phyloP scores from a whole-genome alignment of 2,329 filamentous ascomycete species.

The Exophiala aquamarina region DNA sequence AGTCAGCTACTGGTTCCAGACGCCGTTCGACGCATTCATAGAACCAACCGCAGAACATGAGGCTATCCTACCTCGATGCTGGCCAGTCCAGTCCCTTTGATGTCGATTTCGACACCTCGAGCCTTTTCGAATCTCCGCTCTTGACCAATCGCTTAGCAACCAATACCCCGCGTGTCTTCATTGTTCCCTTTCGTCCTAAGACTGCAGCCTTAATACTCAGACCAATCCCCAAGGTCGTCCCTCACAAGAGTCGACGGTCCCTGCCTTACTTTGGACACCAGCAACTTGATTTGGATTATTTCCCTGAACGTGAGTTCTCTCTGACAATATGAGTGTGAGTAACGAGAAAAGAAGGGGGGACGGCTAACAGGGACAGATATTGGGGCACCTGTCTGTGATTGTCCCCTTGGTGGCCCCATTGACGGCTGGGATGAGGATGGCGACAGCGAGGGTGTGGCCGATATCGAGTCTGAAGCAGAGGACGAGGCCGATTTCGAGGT shows the following conservation, averaged over 20 bases:
- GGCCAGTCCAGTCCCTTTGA: no score
- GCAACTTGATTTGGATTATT: conserved; percentile 25
- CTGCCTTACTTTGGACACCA: conserved; percentile 30
- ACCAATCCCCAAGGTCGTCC: conserved; percentile 8
- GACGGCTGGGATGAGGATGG: conserved; percentile 20
- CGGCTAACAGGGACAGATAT: conserved; percentile 6
- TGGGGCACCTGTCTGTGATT: conserved; percentile 16
- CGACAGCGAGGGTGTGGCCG: conserved; percentile 12
- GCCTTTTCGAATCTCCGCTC: no score
- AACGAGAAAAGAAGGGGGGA: no score
- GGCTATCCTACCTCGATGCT: no score
- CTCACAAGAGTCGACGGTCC: conserved; percentile 11
- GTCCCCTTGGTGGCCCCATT: conserved; percentile 2
- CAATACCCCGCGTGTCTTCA: no score
- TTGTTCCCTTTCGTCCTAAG: no score
- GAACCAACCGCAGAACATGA: no score
- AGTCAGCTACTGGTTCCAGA: no score
- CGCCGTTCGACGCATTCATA: no score
- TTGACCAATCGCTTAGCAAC: no score
- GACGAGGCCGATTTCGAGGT: conserved; percentile 7
- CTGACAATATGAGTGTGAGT: neutral
- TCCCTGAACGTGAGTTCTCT: conserved; percentile 20
- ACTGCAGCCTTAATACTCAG: no score
- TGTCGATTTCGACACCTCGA: no score
- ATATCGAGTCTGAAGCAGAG: conserved; percentile 19